Evolutionary conservation across 768 basidiomycete species (phyloP).

Genomic region (Leccinum pellstonianum): DNA sequence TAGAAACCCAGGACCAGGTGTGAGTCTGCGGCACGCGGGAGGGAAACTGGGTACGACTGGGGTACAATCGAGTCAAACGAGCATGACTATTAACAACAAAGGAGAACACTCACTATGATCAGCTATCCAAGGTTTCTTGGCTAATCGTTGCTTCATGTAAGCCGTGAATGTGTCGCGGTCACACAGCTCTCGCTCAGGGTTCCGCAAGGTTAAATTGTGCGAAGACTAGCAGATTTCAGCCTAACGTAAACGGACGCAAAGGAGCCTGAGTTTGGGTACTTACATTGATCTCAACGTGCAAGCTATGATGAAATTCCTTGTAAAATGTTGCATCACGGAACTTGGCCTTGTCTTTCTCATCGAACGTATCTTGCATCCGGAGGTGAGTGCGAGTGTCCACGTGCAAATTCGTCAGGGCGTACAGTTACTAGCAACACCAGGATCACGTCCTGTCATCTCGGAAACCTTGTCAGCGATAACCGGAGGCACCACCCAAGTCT

Average conservation of each 20-base stretch:
- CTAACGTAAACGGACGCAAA: background rate
- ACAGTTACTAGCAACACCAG: conserved; percentile 43
- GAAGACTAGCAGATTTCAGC: conserved; percentile 19
- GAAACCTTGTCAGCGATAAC: conserved; percentile 43
- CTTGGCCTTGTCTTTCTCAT: conserved; percentile 47
- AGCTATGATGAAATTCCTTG: conserved; percentile 44
- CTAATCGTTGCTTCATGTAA: conserved; percentile 49
- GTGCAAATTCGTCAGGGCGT: background rate
- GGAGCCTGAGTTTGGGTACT: background rate
- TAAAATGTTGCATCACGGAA: conserved; percentile 52
- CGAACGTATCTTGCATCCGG: conserved; percentile 33
- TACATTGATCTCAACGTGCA: conserved; percentile 49
- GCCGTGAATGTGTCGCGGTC: conserved; percentile 38
- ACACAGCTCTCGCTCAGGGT: conserved; percentile 34
- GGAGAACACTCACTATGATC: conserved; percentile 34
- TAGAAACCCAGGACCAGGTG: conserved; percentile 66
- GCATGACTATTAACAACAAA: background rate
- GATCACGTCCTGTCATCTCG: conserved; percentile 38
- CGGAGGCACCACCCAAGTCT: conserved; percentile 54
- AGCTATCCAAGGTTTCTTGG: conserved; percentile 59
- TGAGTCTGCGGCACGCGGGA: conserved; percentile 61
- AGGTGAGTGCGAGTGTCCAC: background rate
- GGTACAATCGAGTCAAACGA: background rate
- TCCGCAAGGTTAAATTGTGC: conserved; percentile 42
- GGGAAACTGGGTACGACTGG: conserved; percentile 56